phyloP scores from a whole-genome alignment of 2,329 filamentous ascomycete genomes.

The Ophiognomonia clavigignenti-juglandacearum region DNA sequence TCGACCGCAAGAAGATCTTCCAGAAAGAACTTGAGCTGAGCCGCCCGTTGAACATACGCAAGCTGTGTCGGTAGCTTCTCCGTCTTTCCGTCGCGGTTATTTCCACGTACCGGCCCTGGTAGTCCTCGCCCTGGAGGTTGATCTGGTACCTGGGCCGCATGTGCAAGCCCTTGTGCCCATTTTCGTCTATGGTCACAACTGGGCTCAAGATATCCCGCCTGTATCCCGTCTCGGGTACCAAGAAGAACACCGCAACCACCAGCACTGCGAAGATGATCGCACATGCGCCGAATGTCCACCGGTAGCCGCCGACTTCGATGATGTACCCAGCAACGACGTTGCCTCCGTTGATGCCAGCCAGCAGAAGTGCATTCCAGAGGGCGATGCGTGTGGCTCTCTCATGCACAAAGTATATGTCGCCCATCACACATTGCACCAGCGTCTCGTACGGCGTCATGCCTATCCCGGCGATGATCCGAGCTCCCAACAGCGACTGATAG shows the following conservation, averaged over 20 bases:
- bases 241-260: constrained; percentile 37
- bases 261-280: constrained; percentile 40
- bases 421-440: constrained; percentile 46
- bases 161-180: constrained; percentile 2
- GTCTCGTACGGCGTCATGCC: constrained; percentile 48
- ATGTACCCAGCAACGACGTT: constrained; percentile 36
- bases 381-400: constrained; percentile 38
- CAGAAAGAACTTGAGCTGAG: constrained; percentile 22
- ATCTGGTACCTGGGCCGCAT: constrained; percentile 19
- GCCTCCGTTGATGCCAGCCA: constrained; percentile 34
- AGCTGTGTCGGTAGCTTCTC: constrained; percentile 26
- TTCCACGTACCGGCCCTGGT: background rate
- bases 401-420: constrained; percentile 41
- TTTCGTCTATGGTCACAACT: constrained; percentile 5
- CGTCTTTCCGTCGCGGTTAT: constrained; percentile 22
- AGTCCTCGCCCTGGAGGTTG: constrained; percentile 8
- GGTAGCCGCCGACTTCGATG: constrained; percentile 34
- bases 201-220: constrained; percentile 25
- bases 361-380: constrained; percentile 34
- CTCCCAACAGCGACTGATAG: constrained; percentile 40
- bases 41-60: constrained; percentile 30
- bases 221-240: constrained; percentile 47
- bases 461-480: constrained; percentile 39
- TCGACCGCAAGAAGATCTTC: background rate
- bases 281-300: constrained; percentile 42